Conservation (phyloP, 2,329 filamentous ascomycete genomes). For the Grosmannia huntii region DNA sequence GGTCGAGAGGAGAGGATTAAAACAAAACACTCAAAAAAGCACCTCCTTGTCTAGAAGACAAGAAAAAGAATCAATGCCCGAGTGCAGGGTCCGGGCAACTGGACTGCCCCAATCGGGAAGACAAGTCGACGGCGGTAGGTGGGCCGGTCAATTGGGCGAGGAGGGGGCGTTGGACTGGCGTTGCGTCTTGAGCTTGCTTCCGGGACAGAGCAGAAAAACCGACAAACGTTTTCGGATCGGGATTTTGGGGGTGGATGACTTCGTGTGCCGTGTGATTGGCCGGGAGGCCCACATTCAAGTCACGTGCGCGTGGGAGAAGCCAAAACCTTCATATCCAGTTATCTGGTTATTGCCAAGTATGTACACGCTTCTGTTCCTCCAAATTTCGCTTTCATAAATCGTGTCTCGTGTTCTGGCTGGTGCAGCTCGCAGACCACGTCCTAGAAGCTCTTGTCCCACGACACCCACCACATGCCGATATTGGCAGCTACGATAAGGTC, state of each 20-base stretch:
- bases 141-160: neutral
- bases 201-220: neutral
- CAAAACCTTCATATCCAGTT: too few species aligned
- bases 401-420: neutral
- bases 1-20: neutral
- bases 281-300: neutral
- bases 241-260: slow-evolving; percentile 13
- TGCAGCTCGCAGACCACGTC: too few species aligned
- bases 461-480: slow-evolving; percentile 85
- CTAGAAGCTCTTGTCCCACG: slow-evolving; percentile 51
- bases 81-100: neutral
- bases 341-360: too few species aligned
- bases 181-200: neutral
- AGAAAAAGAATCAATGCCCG: neutral
- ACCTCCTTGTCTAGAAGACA: neutral
- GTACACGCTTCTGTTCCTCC: neutral
- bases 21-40: neutral
- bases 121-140: neutral
- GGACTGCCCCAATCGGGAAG: neutral
- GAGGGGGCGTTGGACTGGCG: neutral
- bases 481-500: slow-evolving; percentile 86
- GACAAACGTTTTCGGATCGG: neutral
- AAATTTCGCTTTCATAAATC: neutral
- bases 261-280: slow-evolving; percentile 12
- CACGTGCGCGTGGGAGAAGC: too few species aligned